Conservation (phyloP, 2,329 filamentous ascomycete species). For the Knufia petricola region DNA sequence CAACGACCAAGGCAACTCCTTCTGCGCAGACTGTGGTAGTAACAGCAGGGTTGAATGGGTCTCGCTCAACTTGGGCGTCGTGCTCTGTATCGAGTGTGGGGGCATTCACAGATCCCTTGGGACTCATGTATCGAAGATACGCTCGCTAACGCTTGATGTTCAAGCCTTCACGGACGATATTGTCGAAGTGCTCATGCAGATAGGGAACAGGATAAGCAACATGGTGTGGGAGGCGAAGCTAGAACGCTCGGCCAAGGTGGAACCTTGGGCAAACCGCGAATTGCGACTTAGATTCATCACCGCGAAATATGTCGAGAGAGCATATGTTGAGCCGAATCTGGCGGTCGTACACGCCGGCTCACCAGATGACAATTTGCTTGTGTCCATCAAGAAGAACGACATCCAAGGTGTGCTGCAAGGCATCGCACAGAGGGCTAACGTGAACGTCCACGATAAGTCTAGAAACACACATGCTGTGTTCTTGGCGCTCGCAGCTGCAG, state of each 20-base stretch:
- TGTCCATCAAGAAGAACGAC: constrained; percentile 92
- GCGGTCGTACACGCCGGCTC: constrained; percentile 64
- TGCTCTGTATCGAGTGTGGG: constrained; percentile 95
- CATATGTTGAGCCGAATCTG: constrained; percentile 64
- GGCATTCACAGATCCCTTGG: constrained; percentile 93
- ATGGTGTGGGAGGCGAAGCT: constrained; percentile 90
- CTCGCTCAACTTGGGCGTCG: constrained; percentile 91
- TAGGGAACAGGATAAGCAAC: constrained; percentile 92
- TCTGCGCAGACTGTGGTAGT: constrained; percentile 90
- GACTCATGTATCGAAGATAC: constrained; percentile 95
- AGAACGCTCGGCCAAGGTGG: constrained; percentile 63
- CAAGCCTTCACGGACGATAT: constrained; percentile 96
- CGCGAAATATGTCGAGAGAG: constrained; percentile 78
- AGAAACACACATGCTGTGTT: constrained; percentile 83
- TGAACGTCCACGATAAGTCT: constrained; percentile 76
- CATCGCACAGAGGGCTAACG: constrained; percentile 74
- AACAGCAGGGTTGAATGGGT: constrained; percentile 96
- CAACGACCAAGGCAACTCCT: constrained; percentile 82
- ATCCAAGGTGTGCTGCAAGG: constrained; percentile 88
- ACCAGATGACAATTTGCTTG: constrained; percentile 78
- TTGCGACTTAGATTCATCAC: constrained; percentile 93
- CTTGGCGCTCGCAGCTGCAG: constrained; percentile 81
- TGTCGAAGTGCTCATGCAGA: constrained; percentile 79
- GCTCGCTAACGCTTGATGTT: constrained; percentile 88
- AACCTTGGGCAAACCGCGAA: constrained; percentile 70